phyloP scores from a whole-genome alignment of 768 basidiomycete genomes.

The Boletellus emodensis region DNA sequence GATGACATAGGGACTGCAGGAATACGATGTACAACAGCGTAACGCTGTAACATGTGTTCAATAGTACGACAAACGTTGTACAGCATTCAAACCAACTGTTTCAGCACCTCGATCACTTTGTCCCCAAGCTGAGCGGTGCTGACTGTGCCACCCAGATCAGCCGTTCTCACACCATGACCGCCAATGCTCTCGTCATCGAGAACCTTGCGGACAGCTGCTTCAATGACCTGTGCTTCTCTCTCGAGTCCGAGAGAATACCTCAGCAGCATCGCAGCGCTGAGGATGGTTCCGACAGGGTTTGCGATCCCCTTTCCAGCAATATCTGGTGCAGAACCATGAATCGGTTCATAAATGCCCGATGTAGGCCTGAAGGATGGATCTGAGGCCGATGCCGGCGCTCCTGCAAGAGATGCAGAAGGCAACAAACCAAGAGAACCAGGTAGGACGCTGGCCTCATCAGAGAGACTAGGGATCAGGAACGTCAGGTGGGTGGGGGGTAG shows the following conservation, averaged over 20 bases:
- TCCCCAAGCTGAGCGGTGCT: slow-evolving; percentile 82
- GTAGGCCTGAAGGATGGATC: slow-evolving; percentile 68
- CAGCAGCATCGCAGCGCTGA: slow-evolving; percentile 89
- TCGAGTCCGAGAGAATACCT: slow-evolving; percentile 93
- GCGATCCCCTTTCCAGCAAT: slow-evolving; percentile 93
- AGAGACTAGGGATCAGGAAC: slow-evolving; percentile 54
- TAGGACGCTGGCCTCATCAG: slow-evolving; percentile 95
- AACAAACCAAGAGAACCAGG: slow-evolving; percentile 95
- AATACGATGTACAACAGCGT: too few relatives aligned
- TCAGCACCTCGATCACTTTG: slow-evolving; percentile 70
- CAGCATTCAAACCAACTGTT: slow-evolving; percentile 43
- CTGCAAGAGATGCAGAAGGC: slow-evolving; percentile 94
- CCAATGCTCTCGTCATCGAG: slow-evolving; percentile 68
- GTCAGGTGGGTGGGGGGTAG: slow-evolving; percentile 2
- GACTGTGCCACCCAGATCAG: slow-evolving; percentile 79
- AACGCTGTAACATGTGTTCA: neutral
- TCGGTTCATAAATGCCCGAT: slow-evolving; percentile 93
- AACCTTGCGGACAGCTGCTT: slow-evolving; percentile 85
- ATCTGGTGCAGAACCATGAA: slow-evolving; percentile 92
- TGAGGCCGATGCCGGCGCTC: slow-evolving; percentile 61
- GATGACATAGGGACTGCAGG: too few relatives aligned
- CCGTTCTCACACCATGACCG: slow-evolving; percentile 76
- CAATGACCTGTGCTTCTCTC: slow-evolving; percentile 78
- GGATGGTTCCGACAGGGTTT: slow-evolving; percentile 93
- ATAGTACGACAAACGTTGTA: neutral